Evolutionary conservation across 139 green algal genomes (phyloP).

Genomic region (Trebouxia sp.): DNA sequence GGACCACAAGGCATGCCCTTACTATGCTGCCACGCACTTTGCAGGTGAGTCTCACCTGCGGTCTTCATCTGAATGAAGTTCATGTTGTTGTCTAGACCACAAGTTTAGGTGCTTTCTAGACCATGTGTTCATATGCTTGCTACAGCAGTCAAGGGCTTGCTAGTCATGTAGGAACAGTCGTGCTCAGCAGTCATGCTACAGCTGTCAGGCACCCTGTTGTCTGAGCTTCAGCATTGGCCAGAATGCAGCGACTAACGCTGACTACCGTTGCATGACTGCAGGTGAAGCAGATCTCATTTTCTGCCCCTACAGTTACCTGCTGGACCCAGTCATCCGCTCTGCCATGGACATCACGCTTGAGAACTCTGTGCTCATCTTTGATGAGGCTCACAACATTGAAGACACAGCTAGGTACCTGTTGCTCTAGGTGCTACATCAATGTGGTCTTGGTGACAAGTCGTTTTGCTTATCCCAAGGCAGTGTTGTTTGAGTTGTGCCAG

Average conservation of each 20-base stretch:
- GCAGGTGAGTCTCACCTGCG: slow-evolving; percentile 25
- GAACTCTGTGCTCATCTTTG: slow-evolving; percentile 86
- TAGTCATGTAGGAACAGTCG: too few relatives aligned
- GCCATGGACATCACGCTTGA: slow-evolving; percentile 76
- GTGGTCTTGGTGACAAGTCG: too few relatives aligned
- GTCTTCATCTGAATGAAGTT: too few relatives aligned
- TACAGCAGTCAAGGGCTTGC: too few relatives aligned
- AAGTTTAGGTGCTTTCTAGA: too few relatives aligned
- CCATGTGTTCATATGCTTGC: too few relatives aligned
- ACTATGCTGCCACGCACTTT: slow-evolving; percentile 77
- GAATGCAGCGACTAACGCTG: too few relatives aligned
- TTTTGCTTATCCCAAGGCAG: too few relatives aligned
- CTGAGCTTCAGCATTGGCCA: too few relatives aligned
- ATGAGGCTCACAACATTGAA: slow-evolving; percentile 99
- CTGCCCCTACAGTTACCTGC: slow-evolving; percentile 90
- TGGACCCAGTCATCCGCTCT: slow-evolving; percentile 70
- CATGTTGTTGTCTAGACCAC: too few relatives aligned
- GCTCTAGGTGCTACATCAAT: background rate
- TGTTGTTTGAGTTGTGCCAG: too few relatives aligned
- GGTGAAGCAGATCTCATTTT: slow-evolving; percentile 90
- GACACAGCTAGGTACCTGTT: slow-evolving; percentile 64
- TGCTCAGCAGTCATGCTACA: background rate
- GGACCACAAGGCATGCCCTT: slow-evolving; percentile 77
- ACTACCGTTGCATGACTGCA: background rate
- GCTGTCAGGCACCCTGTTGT: background rate